A percentile compares a stretch with the other conserved stretches of the same genome.
Conservation (phyloP, 2,329 filamentous ascomycete species). For the Ophiostoma sp. region DNA sequence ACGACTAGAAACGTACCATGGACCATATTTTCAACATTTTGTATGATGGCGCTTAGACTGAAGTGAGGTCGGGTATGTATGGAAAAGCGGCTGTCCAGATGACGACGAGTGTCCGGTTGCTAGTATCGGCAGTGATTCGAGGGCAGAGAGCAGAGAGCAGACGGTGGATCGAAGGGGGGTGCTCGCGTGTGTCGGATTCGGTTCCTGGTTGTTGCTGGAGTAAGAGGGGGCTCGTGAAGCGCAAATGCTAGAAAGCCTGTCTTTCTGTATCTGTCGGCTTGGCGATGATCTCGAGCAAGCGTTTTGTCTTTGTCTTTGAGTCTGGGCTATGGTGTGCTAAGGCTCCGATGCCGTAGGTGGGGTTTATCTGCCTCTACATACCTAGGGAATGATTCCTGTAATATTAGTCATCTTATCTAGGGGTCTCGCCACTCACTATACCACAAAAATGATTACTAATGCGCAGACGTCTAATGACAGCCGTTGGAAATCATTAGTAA, state of each 20-base stretch:
- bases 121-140: neutral
- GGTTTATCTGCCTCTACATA: constrained; percentile 14
- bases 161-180: neutral
- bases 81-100: neutral
- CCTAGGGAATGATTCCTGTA: neutral
- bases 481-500: neutral
- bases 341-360: constrained; percentile 20
- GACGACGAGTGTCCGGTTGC: neutral
- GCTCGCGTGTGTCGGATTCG: neutral
- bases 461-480: neutral
- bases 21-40: constrained; percentile 99
- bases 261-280: neutral
- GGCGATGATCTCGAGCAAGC: neutral
- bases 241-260: neutral
- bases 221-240: neutral
- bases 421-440: neutral
- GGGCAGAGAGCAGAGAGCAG: neutral
- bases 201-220: neutral
- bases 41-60: constrained; percentile 24
- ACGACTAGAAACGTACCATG: constrained; percentile 59
- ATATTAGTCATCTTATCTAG: neutral
- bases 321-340: constrained; percentile 1
- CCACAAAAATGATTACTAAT: neutral
- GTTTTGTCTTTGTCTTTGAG: neutral
- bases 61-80: neutral